Conservation (phyloP, 1,139 yeast species). For the Yamadazyma trypodendri region DNA sequence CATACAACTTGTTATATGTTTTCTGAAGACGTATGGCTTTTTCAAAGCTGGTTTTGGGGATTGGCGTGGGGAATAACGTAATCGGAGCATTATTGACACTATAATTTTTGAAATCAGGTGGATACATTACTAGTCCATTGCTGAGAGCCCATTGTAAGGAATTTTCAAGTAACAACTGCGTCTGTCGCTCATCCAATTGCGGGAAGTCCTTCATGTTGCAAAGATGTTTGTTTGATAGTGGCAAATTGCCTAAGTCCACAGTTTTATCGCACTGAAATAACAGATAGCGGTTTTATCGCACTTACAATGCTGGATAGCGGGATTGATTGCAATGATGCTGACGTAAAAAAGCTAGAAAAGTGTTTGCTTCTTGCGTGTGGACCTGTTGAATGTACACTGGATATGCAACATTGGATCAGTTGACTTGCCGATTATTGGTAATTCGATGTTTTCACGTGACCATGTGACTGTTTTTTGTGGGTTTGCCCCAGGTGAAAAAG, state of each 20-base stretch:
- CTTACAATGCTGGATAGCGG: no score
- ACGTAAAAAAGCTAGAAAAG: no score
- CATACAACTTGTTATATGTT: conserved; percentile 71
- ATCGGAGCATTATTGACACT: conserved; percentile 76
- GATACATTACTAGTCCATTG: conserved; percentile 79
- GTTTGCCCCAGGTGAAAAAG: background rate
- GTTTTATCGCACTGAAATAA: conserved; percentile 3
- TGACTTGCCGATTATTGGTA: background rate
- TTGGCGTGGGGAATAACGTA: conserved; percentile 87
- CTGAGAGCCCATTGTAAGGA: conserved; percentile 75
- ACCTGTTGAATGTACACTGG: background rate
- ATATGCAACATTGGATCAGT: no score
- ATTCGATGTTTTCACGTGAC: conserved; percentile 12
- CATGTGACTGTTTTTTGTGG: conserved; percentile 16
- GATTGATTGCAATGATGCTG: no score
- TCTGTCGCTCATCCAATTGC: conserved; percentile 25
- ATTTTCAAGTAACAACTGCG: conserved; percentile 34
- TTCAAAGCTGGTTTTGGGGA: conserved; percentile 65
- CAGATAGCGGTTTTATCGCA: no score
- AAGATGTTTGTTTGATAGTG: background rate
- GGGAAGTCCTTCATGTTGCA: conserved; percentile 30
- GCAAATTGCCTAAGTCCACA: background rate
- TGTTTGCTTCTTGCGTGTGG: background rate
- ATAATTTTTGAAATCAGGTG: conserved; percentile 48
- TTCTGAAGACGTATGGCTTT: conserved; percentile 69